Evolutionary conservation across 139 green algal species (phyloP).

Genomic region (Asterochloris sp.): DNA sequence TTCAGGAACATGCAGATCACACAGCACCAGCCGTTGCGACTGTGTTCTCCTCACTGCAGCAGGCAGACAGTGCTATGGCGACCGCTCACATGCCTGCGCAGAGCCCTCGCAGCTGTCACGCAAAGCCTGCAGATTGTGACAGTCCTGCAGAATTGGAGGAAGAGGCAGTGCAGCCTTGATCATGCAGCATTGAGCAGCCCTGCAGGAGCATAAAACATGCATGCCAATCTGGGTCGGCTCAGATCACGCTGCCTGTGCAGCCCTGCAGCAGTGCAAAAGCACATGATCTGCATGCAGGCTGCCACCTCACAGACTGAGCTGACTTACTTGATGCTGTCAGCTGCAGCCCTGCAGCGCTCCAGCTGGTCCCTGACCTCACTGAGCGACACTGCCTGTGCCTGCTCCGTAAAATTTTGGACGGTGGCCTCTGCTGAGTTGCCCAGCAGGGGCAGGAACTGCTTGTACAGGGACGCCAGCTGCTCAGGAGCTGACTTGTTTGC

Average conservation of each 20-base stretch:
- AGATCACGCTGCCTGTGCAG: too few relatives aligned
- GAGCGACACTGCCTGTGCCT: conserved; percentile 29
- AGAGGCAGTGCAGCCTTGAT: too few relatives aligned
- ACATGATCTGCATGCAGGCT: too few relatives aligned
- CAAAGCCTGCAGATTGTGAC: too few relatives aligned
- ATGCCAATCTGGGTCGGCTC: too few relatives aligned
- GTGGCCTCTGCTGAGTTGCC: conserved; percentile 15
- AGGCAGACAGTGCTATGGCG: conserved; percentile 26
- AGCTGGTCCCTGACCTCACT: conserved; percentile 51
- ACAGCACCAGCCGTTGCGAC: conserved; percentile 56
- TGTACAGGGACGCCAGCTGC: conserved; percentile 27
- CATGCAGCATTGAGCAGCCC: too few relatives aligned
- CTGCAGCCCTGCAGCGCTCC: conserved; percentile 39
- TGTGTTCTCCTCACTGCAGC: conserved; percentile 29
- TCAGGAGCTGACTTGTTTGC: conserved; percentile 18
- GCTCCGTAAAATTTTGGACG: conserved; percentile 17
- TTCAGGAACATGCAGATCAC: conserved; percentile 55
- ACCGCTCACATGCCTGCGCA: conserved; percentile 26
- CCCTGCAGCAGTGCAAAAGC: too few relatives aligned
- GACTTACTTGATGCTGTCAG: conserved; percentile 22
- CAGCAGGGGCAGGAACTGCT: conserved; percentile 33
- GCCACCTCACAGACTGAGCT: not conserved
- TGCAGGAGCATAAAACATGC: too few relatives aligned
- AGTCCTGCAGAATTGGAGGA: too few relatives aligned
- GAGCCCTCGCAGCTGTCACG: too few relatives aligned